Evolutionary conservation across 345 rosid genomes (phyloP).

Genomic region (Eucalyptus curtisii): DNA sequence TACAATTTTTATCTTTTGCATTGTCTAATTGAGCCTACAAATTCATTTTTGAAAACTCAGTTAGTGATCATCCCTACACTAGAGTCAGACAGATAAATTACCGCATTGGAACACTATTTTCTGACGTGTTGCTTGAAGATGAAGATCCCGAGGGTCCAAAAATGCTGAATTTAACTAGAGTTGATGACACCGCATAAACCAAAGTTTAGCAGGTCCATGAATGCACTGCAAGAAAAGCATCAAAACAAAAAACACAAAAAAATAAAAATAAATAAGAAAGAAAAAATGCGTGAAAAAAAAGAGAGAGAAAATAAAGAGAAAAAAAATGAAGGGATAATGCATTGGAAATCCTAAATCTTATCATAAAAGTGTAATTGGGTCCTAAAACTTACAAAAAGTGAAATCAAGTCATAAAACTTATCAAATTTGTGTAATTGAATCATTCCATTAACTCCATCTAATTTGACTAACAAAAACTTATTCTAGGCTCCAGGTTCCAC

Average conservation of each 20-base stretch:
- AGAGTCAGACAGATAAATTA: rapidly evolving
- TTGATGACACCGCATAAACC: background rate
- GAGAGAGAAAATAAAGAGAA: background rate
- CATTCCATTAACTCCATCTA: background rate
- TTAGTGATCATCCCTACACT: background rate
- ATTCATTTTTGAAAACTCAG: background rate
- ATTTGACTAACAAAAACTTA: background rate
- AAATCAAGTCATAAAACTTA: background rate
- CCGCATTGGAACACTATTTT: background rate
- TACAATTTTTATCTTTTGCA: background rate
- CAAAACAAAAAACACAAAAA: background rate
- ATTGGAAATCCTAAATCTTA: background rate
- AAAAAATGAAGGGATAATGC: background rate
- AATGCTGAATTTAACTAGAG: background rate
- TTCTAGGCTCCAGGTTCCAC: too few relatives aligned
- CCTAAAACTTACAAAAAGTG: background rate
- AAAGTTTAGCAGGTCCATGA: background rate
- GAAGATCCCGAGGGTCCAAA: background rate
- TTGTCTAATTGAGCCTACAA: background rate
- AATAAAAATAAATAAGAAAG: too few relatives aligned
- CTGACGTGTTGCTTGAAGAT: background rate
- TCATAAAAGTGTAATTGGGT: background rate
- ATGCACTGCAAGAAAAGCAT: background rate
- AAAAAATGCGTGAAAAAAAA: background rate
- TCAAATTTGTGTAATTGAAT: background rate